These are phyloP conservation scores for Pleurozium schreberi DNA, from an alignment of 225 moss, liverwort and hornwort genomes.

Conservation along the genomic window DNA sequence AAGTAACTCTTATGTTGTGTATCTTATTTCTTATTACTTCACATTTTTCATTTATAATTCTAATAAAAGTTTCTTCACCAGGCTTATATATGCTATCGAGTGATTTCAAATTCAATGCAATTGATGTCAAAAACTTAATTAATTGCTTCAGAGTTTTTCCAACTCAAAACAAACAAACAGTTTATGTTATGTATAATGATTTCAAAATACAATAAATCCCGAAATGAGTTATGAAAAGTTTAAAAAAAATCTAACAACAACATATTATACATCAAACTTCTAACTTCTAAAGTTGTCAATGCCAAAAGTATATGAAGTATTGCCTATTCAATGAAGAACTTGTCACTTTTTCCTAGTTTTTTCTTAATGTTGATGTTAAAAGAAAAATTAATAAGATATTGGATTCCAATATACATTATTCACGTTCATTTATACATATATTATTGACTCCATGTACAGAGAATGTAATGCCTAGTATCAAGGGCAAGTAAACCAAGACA, in stretches of 20 bases:
- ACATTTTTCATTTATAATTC: background rate
- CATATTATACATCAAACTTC: no score
- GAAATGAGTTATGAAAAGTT: accelerated
- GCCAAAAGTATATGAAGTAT: background rate
- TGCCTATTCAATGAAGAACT: background rate
- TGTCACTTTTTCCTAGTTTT: background rate
- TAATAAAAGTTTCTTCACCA: background rate
- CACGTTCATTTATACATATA: accelerated
- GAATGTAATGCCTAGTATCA: background rate
- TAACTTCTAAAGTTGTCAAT: background rate
- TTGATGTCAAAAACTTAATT: background rate
- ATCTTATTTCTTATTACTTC: background rate
- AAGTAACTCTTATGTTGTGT: accelerated
- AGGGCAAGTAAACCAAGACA: background rate
- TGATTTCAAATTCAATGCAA: background rate
- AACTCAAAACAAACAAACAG: background rate
- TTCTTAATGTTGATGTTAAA: background rate
- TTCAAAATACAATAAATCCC: background rate
- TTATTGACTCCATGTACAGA: no score
- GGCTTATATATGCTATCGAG: background rate
- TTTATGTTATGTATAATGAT: no score
- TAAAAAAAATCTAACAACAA: background rate
- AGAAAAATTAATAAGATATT: no score
- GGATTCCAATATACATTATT: background rate
- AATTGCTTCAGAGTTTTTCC: no score